Evolutionary conservation across 2,329 filamentous ascomycete genomes (phyloP), one percentile per base, ranked within the genome.

Genomic region (Colletotrichum sansevieriae): DNA sequence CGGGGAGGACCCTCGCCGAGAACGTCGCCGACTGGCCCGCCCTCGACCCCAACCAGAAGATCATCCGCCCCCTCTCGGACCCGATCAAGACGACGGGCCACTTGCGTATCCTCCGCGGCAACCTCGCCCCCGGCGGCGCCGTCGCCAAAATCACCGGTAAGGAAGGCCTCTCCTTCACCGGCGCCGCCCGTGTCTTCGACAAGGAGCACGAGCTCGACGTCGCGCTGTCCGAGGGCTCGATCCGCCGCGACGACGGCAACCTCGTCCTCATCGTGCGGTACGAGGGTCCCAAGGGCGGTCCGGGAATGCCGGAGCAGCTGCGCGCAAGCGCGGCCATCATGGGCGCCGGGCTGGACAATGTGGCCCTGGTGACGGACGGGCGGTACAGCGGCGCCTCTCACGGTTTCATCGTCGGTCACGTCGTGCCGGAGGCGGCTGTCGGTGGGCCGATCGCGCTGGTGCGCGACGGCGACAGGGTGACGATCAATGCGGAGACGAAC

Each of bases 81-180:
- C 87, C 87, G 59, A 95, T 97, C 84, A 98, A 98, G 79, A 73
- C 85, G 1, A 93, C 90, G 0, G 95, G 95, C 49, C 95, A 98
- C 78, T 87, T 98, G 69, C 94, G 95, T 79, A 92, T 98, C 69
- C 86, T 98, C 3, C 88, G 88, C 68, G 95, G 95, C 20, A 97
- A 97, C 78, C 86, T 98, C 37, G 93, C 95, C 3, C 95, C 95
- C 1, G 92, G 90, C 11, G 95, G 95, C 39, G 92, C 95, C 1
- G 95, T 98, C 1, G 95, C 94, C 69, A 98, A 98, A 81, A 98
- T 98, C 79, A 98, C 95, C 0, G 95, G 95, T 41, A 98, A 98
- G 78, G 95, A 98, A 79, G 95, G 95, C 2, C 86, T 94, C 7
- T 84, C 82, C 12, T 98, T 98, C 80, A 91, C 86, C 0, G 95